phyloP scores from a whole-genome alignment of 768 basidiomycete genomes.

The Macrolepiota albuminosa region DNA sequence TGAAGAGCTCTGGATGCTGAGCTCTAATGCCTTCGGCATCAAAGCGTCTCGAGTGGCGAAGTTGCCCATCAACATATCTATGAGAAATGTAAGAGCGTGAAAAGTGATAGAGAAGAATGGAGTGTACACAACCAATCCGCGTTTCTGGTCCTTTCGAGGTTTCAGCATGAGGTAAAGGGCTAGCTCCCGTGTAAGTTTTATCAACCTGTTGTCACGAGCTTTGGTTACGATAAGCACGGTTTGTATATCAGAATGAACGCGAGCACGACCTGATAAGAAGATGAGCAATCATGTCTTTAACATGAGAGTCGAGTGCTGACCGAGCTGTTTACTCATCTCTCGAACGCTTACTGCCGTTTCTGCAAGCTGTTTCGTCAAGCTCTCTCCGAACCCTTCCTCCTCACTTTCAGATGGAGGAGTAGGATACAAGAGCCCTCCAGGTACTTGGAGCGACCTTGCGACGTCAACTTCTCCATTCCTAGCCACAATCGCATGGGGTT shows the following conservation, averaged over 20 bases:
- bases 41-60: slow-evolving; percentile 85
- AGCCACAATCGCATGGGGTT: slow-evolving; percentile 29
- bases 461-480: slow-evolving; percentile 41
- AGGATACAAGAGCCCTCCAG: slow-evolving; percentile 8
- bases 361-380: slow-evolving; percentile 87
- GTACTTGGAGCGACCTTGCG: slow-evolving; percentile 41
- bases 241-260: slow-evolving; percentile 89
- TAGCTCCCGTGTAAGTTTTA: slow-evolving; percentile 90
- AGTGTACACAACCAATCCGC: slow-evolving; percentile 83
- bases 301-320: slow-evolving; percentile 37
- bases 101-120: slow-evolving; percentile 4
- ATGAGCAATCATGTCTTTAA: slow-evolving; percentile 1
- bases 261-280: slow-evolving; percentile 68
- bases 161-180: slow-evolving; percentile 95
- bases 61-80: slow-evolving; percentile 93
- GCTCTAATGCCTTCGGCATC: slow-evolving; percentile 85
- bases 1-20: slow-evolving; percentile 85
- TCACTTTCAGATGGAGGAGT: slow-evolving; percentile 25
- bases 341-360: slow-evolving; percentile 96
- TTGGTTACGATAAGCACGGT: slow-evolving; percentile 95
- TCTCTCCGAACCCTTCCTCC: slow-evolving; percentile 65
- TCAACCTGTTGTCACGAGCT: slow-evolving; percentile 93
- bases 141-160: slow-evolving; percentile 51
- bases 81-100: neutral
- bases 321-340: slow-evolving; percentile 98